A percentile compares a stretch with the other conserved stretches of the same genome.
Evolutionary conservation across 2,329 filamentous ascomycete species (phyloP).

Genomic region (Paracoccidioides lutzii): DNA sequence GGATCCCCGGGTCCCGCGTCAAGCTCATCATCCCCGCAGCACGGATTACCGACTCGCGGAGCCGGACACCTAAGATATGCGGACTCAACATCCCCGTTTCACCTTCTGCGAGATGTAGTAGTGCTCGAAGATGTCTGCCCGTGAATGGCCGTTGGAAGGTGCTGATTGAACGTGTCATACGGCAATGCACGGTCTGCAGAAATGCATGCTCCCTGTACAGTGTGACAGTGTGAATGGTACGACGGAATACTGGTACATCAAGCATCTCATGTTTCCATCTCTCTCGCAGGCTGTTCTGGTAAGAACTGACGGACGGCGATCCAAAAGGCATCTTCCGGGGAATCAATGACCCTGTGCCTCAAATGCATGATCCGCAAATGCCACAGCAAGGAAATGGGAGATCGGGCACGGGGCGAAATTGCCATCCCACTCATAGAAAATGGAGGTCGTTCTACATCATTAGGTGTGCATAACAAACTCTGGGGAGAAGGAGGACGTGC

Average conservation of each 20-base stretch:
- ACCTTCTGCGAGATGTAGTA: conserved; percentile 1
- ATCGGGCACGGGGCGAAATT: background rate
- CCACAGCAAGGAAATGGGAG: conserved; percentile 1
- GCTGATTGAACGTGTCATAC: conserved; percentile 2
- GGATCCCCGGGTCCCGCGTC: background rate
- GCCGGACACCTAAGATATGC: conserved; percentile 1
- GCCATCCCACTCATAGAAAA: background rate
- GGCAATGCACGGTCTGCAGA: background rate
- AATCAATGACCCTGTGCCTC: background rate
- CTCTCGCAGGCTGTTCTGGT: background rate
- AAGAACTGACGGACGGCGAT: background rate
- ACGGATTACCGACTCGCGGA: background rate
- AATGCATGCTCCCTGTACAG: background rate
- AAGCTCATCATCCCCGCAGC: background rate
- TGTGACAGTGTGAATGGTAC: background rate
- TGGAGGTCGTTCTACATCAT: background rate
- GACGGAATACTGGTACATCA: background rate
- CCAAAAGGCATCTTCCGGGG: background rate
- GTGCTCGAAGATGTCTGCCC: conserved; percentile 1
- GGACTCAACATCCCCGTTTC: background rate
- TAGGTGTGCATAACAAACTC: background rate
- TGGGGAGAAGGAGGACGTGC: background rate
- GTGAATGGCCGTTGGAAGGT: conserved; percentile 9
- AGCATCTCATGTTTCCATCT: conserved; percentile 2
- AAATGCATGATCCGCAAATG: conserved; percentile 1